A percentile compares a stretch with the other conserved stretches of the same genome.
Evolutionary conservation across 768 basidiomycete genomes (phyloP).

Genomic region (Plicaturopsis crispa): DNA sequence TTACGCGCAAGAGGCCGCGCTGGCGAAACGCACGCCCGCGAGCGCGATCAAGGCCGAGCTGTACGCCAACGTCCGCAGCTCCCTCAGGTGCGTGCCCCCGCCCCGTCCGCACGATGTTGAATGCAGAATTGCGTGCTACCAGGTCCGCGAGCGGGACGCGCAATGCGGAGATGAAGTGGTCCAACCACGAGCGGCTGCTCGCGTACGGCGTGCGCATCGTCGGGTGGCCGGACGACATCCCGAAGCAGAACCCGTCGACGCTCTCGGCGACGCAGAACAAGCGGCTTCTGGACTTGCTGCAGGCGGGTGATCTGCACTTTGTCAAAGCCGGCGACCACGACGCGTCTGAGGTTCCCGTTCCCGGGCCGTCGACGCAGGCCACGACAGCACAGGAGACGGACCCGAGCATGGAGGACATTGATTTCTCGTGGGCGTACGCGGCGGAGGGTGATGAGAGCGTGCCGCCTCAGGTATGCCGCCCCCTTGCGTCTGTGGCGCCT

Average conservation of each 20-base stretch:
- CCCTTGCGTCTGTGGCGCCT: no score
- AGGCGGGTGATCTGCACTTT: conserved; percentile 42
- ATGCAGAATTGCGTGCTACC: conserved; percentile 4
- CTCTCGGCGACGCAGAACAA: conserved; percentile 50
- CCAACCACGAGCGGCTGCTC: conserved; percentile 50
- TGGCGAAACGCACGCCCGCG: conserved; percentile 18
- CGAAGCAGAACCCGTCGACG: conserved; percentile 54
- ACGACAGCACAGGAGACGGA: conserved; percentile 1
- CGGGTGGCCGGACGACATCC: conserved; percentile 58
- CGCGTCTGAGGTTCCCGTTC: neutral
- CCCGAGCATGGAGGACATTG: conserved; percentile 16
- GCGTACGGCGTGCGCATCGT: conserved; percentile 50
- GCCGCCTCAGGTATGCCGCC: no score
- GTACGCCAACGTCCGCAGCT: conserved; percentile 45
- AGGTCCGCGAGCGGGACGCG: conserved; percentile 52
- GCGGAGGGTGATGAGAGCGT: conserved; percentile 22
- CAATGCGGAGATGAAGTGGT: conserved; percentile 73
- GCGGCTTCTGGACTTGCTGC: conserved; percentile 39
- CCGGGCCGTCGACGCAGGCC: neutral
- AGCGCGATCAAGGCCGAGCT: conserved; percentile 43
- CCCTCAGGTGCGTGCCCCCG: conserved; percentile 37
- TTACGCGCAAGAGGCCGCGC: conserved; percentile 20
- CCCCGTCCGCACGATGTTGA: no score
- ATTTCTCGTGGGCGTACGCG: conserved; percentile 39
- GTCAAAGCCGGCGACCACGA: conserved; percentile 18